Base-by-base conservation (phyloP, 768 basidiomycete genomes). In the Saitozyma podzolica region DNA sequence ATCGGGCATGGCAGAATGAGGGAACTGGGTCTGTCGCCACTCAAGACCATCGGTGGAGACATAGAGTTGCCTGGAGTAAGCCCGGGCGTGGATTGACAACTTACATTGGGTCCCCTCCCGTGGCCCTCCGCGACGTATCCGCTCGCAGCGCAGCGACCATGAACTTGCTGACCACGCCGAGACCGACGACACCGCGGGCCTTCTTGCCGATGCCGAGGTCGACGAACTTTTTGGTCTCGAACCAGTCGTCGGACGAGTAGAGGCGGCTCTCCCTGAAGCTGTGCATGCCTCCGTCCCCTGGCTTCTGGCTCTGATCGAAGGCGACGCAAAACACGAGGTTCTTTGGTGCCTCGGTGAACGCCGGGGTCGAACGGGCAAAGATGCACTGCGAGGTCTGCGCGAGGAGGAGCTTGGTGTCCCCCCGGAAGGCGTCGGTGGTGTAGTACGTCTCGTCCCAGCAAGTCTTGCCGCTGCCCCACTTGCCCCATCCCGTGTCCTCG, bases 21-120 rank as follows among this genome's bases (percentile, higher is more conserved):
- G 96, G 83, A 99, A 98, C 63, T 87, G 86, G 1, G 91, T 92
- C 69, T 88, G 87, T 2, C 89, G 88, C 93, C 93, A 99, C 1
- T 82, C 84, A 71, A 85, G 84, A 8, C 90, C 87, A 77, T 98
- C 90, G 5, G 90, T 83, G 0, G 89, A 86, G 43, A 96, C 92
- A 72, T 92, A 98, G 9, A 97, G 82, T 20, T 77, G 71, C 63
- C 65, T 68, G 37, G 42, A 40, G 40, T 50, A 16, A 59, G 53
- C 51, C 0, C 40, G 37, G 88, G 77, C 88, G 91, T 90, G 13
- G 19, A 41, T 41, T 51, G 9, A 49, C 16, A 16, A 58, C 69
- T 62, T 53, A 71, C 70, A 78, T 78, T 14, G 71, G 76, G 58
- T 80, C 78, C 8, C 75, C 75, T 8, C 72, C 71, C 5, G 54